Conservation (phyloP, 2,329 filamentous ascomycete species). For the Orbilia quercus region DNA sequence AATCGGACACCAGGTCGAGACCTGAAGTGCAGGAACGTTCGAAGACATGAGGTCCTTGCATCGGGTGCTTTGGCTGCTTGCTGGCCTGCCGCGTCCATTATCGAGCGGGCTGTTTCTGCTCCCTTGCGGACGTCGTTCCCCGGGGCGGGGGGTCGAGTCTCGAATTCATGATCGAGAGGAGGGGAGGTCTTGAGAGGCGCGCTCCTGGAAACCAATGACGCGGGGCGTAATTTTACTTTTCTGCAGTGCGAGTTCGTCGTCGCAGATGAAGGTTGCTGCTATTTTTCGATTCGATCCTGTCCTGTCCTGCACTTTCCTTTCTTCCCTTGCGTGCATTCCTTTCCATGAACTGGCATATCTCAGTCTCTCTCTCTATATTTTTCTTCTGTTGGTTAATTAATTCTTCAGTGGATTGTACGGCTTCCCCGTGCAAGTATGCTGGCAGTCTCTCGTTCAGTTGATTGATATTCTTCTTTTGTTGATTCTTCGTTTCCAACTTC, state of each 20-base stretch:
- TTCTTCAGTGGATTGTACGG: conserved; percentile 34
- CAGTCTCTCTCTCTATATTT: conserved; percentile 17
- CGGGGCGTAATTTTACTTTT: conserved; percentile 50
- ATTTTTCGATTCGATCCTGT: conserved; percentile 31
- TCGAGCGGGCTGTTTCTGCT: conserved; percentile 15
- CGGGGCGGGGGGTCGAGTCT: background rate
- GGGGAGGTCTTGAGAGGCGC: conserved; percentile 50
- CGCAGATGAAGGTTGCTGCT: conserved; percentile 40
- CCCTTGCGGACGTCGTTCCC: conserved; percentile 25
- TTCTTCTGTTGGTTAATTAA: conserved; percentile 17
- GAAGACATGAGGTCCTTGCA: conserved; percentile 28
- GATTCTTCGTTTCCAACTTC: conserved; percentile 33
- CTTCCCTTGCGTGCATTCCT: conserved; percentile 54
- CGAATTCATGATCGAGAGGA: conserved; percentile 9
- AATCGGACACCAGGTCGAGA: conserved; percentile 19
- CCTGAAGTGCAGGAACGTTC: background rate
- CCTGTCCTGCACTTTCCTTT: conserved; percentile 27
- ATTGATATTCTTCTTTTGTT: conserved; percentile 12
- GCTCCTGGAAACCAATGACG: conserved; percentile 53
- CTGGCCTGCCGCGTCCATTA: conserved; percentile 14
- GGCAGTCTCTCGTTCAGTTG: conserved; percentile 27
- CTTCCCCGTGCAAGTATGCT: conserved; percentile 37
- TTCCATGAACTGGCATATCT: conserved; percentile 26
- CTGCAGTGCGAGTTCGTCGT: conserved; percentile 46
- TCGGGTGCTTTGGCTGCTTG: conserved; percentile 18